Percentiles rank a stretch among this genome's conserved stretches.
Evolutionary conservation across 495 filamentous ascomycete genomes (phyloP).

Genomic region (Hyaloscypha finlandica): DNA sequence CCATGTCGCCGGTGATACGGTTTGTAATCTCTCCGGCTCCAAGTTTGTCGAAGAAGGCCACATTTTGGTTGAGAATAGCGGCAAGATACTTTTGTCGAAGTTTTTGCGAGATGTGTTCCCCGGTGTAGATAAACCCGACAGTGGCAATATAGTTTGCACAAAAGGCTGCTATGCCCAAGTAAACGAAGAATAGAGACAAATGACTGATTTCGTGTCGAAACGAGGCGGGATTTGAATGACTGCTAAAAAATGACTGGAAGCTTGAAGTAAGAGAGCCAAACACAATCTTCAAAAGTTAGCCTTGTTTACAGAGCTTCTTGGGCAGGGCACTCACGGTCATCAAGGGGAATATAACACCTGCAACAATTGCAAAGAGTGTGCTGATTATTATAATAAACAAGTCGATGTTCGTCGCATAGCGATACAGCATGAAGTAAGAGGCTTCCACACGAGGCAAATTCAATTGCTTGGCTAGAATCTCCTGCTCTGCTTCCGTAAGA

Average conservation of each 20-base stretch:
- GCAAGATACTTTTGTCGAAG: constrained; percentile 41
- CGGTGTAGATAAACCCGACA: constrained; percentile 51
- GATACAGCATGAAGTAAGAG: constrained; percentile 55
- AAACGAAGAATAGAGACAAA: constrained; percentile 77
- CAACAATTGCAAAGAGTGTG: constrained; percentile 66
- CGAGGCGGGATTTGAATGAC: constrained; percentile 43
- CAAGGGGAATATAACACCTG: constrained; percentile 75
- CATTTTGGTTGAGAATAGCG: constrained; percentile 41
- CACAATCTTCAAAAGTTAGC: constrained; percentile 33
- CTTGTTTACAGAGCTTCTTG: background rate
- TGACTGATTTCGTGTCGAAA: constrained; percentile 61
- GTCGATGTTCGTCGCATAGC: constrained; percentile 76
- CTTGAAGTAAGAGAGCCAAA: constrained; percentile 72
- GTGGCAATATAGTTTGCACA: constrained; percentile 75
- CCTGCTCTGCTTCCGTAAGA: constrained; percentile 3
- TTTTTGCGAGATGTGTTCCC: constrained; percentile 38
- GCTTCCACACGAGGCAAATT: constrained; percentile 9
- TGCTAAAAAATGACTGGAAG: constrained; percentile 63
- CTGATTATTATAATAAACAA: constrained; percentile 66
- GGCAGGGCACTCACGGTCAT: constrained; percentile 64
- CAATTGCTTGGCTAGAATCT: constrained; percentile 15
- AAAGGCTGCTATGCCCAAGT: constrained; percentile 83
- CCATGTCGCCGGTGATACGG: constrained; percentile 85
- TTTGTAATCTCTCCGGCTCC: constrained; percentile 73
- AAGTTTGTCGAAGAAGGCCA: constrained; percentile 43